Base-by-base conservation (phyloP, 2,329 filamentous ascomycete species). In the Xylaria sp. region DNA sequence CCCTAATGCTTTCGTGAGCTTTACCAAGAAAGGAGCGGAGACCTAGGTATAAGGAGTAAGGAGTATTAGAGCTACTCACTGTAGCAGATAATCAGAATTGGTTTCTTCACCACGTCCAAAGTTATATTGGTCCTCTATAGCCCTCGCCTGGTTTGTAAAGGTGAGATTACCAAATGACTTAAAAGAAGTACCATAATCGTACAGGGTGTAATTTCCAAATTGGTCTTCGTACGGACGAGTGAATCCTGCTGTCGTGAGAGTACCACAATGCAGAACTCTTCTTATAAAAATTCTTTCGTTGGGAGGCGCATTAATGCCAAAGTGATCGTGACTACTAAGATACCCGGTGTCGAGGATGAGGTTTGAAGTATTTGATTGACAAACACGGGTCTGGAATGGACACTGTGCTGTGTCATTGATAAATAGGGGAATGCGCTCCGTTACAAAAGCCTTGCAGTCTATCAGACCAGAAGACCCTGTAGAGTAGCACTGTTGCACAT, bases 401-500 rank as follows among this genome's bases (percentile, higher is more conserved):
- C 63, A 65, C 13, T n/a, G 18, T 2, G 63, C 31, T 3, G 18
- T 4, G 8, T 52, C 6, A 31, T 34, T 46, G 23, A 51, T 18
- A 10, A 34, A 46, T 7, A 28, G 23, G 12, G 63, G 31, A 20
- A 65, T 46, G 12, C 56, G 63, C n/a, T 60, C 15, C 5, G 55
- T 54, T 13, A 10, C 63, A 20, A 34, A 65, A 4, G 12, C 13
- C 20, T 55, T 41, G 34, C 63, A 65, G 55, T 65, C 34, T 3
- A 44, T 28, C 28, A 60, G 10, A 23, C 63, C 23, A 8, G 44
- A 44, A 2, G 54, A 41, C 7, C 52, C 5, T 28, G 28, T 65
- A 6, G 44, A 18, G n/a, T 65, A 65, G 25, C 63, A 65, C 63
- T 65, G 63, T 20, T 65, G 63, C 20, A 55, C 63, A 20, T 65